phyloP scores from a whole-genome alignment of 805 yeast species.

The Nakazawaea wickerhamii region DNA sequence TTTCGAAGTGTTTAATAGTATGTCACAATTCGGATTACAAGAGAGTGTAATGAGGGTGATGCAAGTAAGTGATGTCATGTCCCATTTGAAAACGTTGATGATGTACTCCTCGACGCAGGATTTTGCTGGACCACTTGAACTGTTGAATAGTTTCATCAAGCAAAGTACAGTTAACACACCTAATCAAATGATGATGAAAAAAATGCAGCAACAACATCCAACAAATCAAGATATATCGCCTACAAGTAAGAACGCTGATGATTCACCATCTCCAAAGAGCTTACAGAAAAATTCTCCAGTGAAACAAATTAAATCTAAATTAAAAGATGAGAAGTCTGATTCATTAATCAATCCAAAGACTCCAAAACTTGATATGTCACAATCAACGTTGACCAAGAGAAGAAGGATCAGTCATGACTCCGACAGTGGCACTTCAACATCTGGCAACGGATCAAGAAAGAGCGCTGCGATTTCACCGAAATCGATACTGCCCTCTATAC shows the following conservation, averaged over 20 bases:
- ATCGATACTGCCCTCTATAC: slow-evolving; percentile 3
- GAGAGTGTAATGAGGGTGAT: slow-evolving; percentile 62
- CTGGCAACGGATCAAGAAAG: slow-evolving; percentile 1
- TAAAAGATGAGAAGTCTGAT: slow-evolving; percentile 12
- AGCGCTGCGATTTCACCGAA: slow-evolving; percentile 11
- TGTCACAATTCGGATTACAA: slow-evolving; percentile 58
- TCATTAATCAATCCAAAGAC: slow-evolving; percentile 16
- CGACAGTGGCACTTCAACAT: background rate
- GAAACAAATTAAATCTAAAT: background rate
- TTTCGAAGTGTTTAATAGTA: slow-evolving; percentile 39
- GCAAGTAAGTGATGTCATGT: slow-evolving; percentile 77
- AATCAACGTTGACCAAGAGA: slow-evolving; percentile 29
- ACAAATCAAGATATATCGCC: slow-evolving; percentile 13
- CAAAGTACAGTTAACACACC: slow-evolving; percentile 14
- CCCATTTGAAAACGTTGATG: slow-evolving; percentile 63
- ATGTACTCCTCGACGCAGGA: slow-evolving; percentile 16
- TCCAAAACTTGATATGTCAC: slow-evolving; percentile 25
- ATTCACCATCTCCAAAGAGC: slow-evolving; percentile 5
- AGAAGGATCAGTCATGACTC: slow-evolving; percentile 20
- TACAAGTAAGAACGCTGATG: slow-evolving; percentile 1
- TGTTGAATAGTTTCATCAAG: slow-evolving; percentile 33
- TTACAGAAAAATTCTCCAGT: background rate
- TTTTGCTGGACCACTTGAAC: slow-evolving; percentile 40
- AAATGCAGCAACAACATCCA: slow-evolving; percentile 23
- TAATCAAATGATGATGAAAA: slow-evolving; percentile 19